Conservation (phyloP, 805 yeast genomes). For the Saccharomyces eubayanus region DNA sequence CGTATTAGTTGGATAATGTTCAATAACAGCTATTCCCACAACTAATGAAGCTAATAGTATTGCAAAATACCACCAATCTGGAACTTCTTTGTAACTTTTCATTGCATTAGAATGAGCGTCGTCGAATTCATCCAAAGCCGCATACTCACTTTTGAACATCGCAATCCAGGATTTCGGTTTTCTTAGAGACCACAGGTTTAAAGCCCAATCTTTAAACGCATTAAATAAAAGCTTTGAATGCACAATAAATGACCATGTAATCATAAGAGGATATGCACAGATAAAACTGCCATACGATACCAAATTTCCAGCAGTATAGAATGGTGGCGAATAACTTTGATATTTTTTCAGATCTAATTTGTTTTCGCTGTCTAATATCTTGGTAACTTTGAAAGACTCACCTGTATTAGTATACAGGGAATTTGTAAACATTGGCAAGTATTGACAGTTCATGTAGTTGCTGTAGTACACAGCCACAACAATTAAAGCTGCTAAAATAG, state of each 20-base stretch:
- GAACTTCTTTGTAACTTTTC: conserved; percentile 51
- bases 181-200: conserved; percentile 8
- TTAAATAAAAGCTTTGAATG: conserved; percentile 37
- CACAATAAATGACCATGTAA: conserved; percentile 39
- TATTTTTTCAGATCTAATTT: conserved; percentile 41
- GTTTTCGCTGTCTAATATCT: conserved; percentile 38
- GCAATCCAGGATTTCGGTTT: conserved; percentile 10
- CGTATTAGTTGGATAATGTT: conserved; percentile 39
- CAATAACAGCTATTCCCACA: conserved; percentile 32
- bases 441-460: conserved; percentile 35
- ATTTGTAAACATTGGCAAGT: conserved; percentile 41
- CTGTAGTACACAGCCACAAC: conserved; percentile 35
- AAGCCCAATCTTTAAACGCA: conserved; percentile 29
- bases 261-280: conserved; percentile 48
- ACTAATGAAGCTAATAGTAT: conserved; percentile 38
- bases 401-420: conserved; percentile 46
- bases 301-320: conserved; percentile 53
- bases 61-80: conserved; percentile 52
- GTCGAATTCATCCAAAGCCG: conserved; percentile 23
- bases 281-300: conserved; percentile 51
- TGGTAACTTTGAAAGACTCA: conserved; percentile 37
- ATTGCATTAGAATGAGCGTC: conserved; percentile 55
- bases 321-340: conserved; percentile 55
- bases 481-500: conserved; percentile 27
- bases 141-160: conserved; percentile 30